Evolutionary conservation across 257 asterid species (phyloP).

Genomic region (Penstemon barbatus): DNA sequence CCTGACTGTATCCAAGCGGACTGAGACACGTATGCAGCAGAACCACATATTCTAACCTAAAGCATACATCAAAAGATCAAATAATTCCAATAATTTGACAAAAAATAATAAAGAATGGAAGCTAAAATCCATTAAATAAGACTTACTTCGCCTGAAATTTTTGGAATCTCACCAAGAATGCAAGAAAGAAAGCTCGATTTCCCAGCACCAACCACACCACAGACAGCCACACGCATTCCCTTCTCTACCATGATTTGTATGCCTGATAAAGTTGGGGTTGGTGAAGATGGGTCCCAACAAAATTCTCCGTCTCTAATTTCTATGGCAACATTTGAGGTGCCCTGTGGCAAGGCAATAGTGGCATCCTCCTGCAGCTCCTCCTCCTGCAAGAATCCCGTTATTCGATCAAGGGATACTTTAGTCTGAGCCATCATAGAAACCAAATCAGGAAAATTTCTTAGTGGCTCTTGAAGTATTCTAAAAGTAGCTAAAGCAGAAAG

Average conservation of each 20-base stretch:
- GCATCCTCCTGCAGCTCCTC: conserved; percentile 71
- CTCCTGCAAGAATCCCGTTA: conserved; percentile 59
- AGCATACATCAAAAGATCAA: conserved; percentile 33
- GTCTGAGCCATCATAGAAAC: conserved; percentile 91
- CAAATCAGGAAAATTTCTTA: conserved; percentile 72
- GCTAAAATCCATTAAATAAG: background rate
- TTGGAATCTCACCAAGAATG: conserved; percentile 80
- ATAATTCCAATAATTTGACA: conserved; percentile 8
- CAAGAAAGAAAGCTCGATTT: conserved; percentile 76
- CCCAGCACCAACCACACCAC: conserved; percentile 81
- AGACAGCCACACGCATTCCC: conserved; percentile 80
- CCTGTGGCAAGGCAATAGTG: conserved; percentile 49
- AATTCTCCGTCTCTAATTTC: conserved; percentile 65
- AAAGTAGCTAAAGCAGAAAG: conserved; percentile 79
- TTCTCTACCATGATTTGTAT: conserved; percentile 50
- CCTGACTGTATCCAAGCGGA: conserved; percentile 99
- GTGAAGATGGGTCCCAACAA: conserved; percentile 56
- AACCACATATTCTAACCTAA: conserved; percentile 86
- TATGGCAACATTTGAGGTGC: conserved; percentile 45
- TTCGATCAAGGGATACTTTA: conserved; percentile 73
- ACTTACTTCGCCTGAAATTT: conserved; percentile 74
- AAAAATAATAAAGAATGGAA: background rate
- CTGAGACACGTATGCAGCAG: conserved; percentile 92
- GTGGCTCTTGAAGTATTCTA: conserved; percentile 73
- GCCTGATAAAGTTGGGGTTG: conserved; percentile 49